These are phyloP conservation scores for Podaxis rugospora DNA, from an alignment of 768 basidiomycete genomes.

Conservation along the genomic window DNA sequence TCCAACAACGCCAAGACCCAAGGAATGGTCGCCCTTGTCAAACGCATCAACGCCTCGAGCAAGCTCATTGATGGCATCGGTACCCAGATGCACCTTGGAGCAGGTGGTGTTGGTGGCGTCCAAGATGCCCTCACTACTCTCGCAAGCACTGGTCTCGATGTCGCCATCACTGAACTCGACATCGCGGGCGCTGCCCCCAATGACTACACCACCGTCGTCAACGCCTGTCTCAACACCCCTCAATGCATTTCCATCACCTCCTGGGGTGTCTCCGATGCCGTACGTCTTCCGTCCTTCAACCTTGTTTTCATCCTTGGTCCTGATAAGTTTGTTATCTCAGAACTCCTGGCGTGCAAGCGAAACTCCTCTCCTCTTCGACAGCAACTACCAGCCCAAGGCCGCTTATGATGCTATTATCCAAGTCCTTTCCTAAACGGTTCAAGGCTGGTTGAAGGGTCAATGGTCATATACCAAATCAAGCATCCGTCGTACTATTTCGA, in stretches of 20 bases:
- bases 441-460: not conserved
- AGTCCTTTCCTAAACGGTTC: conserved; percentile 1
- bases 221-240: conserved; percentile 38
- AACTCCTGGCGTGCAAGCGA: conserved; percentile 43
- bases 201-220: conserved; percentile 41
- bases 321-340: conserved; percentile 14
- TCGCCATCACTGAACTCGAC: conserved; percentile 46
- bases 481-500: too few species aligned
- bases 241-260: conserved; percentile 43
- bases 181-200: conserved; percentile 32
- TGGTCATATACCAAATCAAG: too few species aligned
- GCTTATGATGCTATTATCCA: conserved; percentile 29
- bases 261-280: conserved; percentile 45
- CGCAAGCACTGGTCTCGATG: conserved; percentile 36
- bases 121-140: conserved; percentile 40
- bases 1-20: conserved; percentile 41
- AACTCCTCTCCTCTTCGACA: conserved; percentile 41
- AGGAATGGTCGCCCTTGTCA: conserved; percentile 38
- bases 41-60: conserved; percentile 30
- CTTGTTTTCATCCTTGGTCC: not conserved
- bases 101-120: conserved; percentile 35
- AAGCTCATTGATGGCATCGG: conserved; percentile 45
- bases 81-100: conserved; percentile 39
- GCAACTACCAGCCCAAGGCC: conserved; percentile 41
- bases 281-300: conserved; percentile 15